Percentiles rank a stretch among this genome's conserved stretches.
These are phyloP conservation scores for Mallotus nudiflorus DNA, from an alignment of 345 rosid species.

Conservation along the genomic window DNA sequence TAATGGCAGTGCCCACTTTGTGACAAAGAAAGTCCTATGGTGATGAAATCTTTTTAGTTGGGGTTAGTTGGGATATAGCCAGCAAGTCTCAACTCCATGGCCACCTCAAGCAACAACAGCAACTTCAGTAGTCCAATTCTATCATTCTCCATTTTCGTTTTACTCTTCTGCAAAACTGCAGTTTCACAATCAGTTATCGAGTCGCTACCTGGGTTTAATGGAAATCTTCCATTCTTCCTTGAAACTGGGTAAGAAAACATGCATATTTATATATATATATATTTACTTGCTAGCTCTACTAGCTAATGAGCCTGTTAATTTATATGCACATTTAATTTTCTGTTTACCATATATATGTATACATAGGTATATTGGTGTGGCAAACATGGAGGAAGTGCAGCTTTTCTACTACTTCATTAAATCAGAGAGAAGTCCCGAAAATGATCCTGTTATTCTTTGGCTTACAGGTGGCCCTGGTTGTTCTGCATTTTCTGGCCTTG, in stretches of 20 bases:
- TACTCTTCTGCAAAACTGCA: neutral
- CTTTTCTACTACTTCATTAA: conserved; percentile 19
- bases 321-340: neutral
- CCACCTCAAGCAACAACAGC: neutral
- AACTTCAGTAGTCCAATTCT: neutral
- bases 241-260: conserved; percentile 8
- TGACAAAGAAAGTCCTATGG: too few relatives aligned
- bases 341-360: neutral
- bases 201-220: neutral
- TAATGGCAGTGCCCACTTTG: too few relatives aligned
- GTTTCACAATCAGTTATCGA: neutral
- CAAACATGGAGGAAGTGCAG: neutral
- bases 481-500: conserved; percentile 34
- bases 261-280: neutral
- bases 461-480: conserved; percentile 49
- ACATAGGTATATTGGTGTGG: conserved; percentile 7
- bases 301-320: too few relatives aligned
- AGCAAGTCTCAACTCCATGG: neutral
- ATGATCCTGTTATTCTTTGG: conserved; percentile 42
- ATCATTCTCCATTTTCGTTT: neutral
- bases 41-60: too few relatives aligned
- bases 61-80: too few relatives aligned
- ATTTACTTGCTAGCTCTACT: too few relatives aligned
- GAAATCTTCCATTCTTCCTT: neutral
- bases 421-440: conserved; percentile 30